Conservation (phyloP, 345 rosid species). For the Citrus mangshanensis region DNA sequence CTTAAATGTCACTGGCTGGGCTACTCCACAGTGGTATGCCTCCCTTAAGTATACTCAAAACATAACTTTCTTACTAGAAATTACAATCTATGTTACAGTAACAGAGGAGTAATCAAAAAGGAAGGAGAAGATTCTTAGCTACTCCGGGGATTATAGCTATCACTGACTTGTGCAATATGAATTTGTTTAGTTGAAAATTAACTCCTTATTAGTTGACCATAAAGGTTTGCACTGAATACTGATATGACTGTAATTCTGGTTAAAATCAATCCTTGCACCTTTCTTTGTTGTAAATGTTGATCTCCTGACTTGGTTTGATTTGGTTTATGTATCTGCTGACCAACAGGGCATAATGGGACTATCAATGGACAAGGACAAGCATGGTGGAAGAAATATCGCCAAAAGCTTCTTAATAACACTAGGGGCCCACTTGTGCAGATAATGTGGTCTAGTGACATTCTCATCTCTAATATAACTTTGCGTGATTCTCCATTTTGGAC, state of each 20-base stretch:
- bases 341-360: constrained; percentile 89
- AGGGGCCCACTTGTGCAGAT: constrained; percentile 96
- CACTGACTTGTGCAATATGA: neutral
- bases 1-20: neutral
- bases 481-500: constrained; percentile 98
- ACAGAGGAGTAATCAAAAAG: neutral
- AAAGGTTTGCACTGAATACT: neutral
- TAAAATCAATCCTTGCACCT: constrained; percentile 3
- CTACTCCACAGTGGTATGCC: neutral
- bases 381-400: constrained; percentile 96
- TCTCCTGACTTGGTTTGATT: neutral
- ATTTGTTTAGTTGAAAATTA: neutral
- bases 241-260: neutral
- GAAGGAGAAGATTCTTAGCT: neutral
- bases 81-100: neutral
- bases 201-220: neutral
- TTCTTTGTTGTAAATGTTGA: neutral
- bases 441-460: constrained; percentile 90
- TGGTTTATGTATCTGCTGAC: constrained; percentile 5
- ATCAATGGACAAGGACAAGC: constrained; percentile 93
- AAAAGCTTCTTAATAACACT: constrained; percentile 89
- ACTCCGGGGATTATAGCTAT: neutral
- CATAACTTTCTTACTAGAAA: neutral
- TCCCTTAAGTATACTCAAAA: neutral
- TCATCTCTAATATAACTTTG: constrained; percentile 71